Conservation (phyloP, 306 rosid genomes). For the Malus sieversii region DNA sequence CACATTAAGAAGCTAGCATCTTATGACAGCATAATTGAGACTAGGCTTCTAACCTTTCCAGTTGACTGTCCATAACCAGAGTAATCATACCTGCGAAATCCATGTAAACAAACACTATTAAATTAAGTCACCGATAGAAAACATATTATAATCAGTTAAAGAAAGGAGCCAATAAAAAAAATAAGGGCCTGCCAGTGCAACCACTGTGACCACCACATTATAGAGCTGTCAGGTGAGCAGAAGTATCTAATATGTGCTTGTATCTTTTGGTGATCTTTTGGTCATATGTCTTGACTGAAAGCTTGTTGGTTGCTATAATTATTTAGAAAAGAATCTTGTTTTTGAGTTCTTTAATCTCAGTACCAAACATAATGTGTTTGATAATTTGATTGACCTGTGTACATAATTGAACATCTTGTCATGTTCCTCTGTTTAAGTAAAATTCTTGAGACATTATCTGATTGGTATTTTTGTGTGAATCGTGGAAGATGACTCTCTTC, state of each 20-base stretch:
- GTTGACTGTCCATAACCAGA: conserved; percentile 97
- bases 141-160: background rate
- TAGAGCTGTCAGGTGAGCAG: background rate
- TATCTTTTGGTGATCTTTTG: background rate
- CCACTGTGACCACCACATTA: background rate
- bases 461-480: background rate
- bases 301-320: background rate
- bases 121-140: background rate
- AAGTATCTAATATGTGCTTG: background rate
- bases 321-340: background rate
- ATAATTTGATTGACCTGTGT: background rate
- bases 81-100: conserved; percentile 71
- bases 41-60: conserved; percentile 65
- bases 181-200: background rate
- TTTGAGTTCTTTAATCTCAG: background rate
- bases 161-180: background rate
- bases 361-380: background rate
- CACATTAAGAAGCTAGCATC: background rate
- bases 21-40: background rate
- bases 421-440: background rate
- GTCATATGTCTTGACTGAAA: background rate
- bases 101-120: conserved; percentile 9
- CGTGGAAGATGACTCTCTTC: background rate
- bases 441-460: background rate
- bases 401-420: background rate